Conservation (phyloP, 1,284 basidiomycete genomes). For the Ceratobasidium sp. region DNA sequence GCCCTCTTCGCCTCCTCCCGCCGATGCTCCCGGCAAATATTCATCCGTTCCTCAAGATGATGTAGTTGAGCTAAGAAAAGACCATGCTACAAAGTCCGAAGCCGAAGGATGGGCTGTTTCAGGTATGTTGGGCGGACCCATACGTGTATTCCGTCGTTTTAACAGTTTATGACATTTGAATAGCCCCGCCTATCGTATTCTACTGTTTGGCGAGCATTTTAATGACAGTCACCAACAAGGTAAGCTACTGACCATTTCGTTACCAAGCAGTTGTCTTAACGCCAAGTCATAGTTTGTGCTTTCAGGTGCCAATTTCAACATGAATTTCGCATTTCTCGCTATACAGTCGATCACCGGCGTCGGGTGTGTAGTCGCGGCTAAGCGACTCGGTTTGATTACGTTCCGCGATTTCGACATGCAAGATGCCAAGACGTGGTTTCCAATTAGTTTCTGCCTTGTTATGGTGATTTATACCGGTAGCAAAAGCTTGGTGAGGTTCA, state of each 20-base stretch:
- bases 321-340: constrained; percentile 95
- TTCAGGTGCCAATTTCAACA: constrained; percentile 91
- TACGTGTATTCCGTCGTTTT: neutral
- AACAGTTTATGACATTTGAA: constrained; percentile 28
- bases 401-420: constrained; percentile 86
- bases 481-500: constrained; percentile 81
- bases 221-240: constrained; percentile 99
- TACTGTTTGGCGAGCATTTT: constrained; percentile 96
- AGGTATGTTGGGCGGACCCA: constrained; percentile 5
- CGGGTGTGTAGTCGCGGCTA: constrained; percentile 76
- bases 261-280: constrained; percentile 31
- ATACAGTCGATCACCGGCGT: constrained; percentile 93
- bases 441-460: constrained; percentile 92
- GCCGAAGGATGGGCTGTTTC: constrained; percentile 28
- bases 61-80: constrained; percentile 70
- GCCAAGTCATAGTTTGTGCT: constrained; percentile 80
- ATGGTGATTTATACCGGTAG: constrained; percentile 98
- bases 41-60: constrained; percentile 53
- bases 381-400: constrained; percentile 84
- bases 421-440: constrained; percentile 94
- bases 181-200: constrained; percentile 82
- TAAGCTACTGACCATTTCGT: constrained; percentile 50
- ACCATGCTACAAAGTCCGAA: constrained; percentile 60
- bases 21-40: constrained; percentile 10
- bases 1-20: constrained; percentile 42